Conservation (phyloP, 1,139 yeast species). For the Lodderomyces orthopsilosis region DNA sequence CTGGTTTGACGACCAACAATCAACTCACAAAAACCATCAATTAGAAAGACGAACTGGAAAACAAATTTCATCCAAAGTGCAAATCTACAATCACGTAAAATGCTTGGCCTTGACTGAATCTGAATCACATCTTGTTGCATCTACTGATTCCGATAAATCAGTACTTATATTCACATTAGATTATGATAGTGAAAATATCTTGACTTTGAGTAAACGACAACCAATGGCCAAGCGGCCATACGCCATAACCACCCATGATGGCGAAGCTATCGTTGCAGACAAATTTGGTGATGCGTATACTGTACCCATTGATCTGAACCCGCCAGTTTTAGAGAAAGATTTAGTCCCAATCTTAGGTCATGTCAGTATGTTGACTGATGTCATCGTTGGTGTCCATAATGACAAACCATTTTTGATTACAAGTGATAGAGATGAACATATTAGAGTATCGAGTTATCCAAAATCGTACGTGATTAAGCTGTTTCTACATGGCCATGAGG, state of each 20-base stretch:
- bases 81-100: constrained; percentile 63
- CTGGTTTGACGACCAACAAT: constrained; percentile 49
- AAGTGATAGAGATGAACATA: constrained; percentile 95
- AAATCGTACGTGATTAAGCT: constrained; percentile 72
- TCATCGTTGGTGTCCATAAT: constrained; percentile 35
- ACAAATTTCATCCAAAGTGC: constrained; percentile 37
- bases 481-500: constrained; percentile 84
- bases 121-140: constrained; percentile 58
- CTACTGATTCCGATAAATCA: constrained; percentile 83
- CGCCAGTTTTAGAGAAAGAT: constrained; percentile 34
- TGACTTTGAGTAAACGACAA: constrained; percentile 64
- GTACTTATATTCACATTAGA: constrained; percentile 59
- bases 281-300: constrained; percentile 94
- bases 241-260: constrained; percentile 58
- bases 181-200: constrained; percentile 27
- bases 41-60: constrained; percentile 12
- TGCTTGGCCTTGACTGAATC: constrained; percentile 52
- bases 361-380: constrained; percentile 90
- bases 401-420: constrained; percentile 63
- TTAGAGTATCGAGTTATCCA: constrained; percentile 82
- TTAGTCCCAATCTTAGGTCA: constrained; percentile 82
- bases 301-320: constrained; percentile 37
- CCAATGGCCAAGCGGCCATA: constrained; percentile 88
- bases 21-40: constrained; percentile 47
- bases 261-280: constrained; percentile 71